Conservation (phyloP, 345 rosid genomes). For the Acer saccharum region DNA sequence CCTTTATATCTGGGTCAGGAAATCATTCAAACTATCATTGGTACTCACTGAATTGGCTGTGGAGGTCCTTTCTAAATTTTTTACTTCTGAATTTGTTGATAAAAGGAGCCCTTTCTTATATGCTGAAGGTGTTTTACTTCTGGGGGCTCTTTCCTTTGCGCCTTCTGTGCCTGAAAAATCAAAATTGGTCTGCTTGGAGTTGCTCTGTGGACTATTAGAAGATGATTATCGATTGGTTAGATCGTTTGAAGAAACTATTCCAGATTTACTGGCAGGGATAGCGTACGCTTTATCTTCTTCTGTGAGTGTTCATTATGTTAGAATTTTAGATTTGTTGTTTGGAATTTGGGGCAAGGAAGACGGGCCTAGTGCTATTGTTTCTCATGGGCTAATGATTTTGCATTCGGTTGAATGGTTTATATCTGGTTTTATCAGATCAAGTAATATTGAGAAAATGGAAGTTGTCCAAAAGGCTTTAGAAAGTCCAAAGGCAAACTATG, state of each 20-base stretch:
- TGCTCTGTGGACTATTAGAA: conserved; percentile 62
- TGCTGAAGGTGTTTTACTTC: conserved; percentile 62
- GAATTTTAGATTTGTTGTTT: conserved; percentile 55
- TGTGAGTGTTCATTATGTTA: conserved; percentile 38
- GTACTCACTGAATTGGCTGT: conserved; percentile 61
- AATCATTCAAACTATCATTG: conserved; percentile 68
- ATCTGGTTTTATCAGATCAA: conserved; percentile 56
- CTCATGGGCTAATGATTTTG: conserved; percentile 74
- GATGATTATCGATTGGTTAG: conserved; percentile 43
- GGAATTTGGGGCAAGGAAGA: conserved; percentile 64
- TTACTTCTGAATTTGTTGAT: conserved; percentile 30
- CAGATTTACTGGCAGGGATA: conserved; percentile 75
- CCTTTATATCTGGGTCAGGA: conserved; percentile 89
- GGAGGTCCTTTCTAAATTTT: conserved; percentile 49
- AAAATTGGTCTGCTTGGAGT: conserved; percentile 57
- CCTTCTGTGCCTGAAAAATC: conserved; percentile 53
- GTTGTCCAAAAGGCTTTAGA: conserved; percentile 47
- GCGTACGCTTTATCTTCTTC: conserved; percentile 81
- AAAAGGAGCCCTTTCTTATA: conserved; percentile 46
- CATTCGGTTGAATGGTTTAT: conserved; percentile 86
- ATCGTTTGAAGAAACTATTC: conserved; percentile 39
- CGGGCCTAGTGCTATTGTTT: conserved; percentile 50
- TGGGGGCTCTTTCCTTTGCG: conserved; percentile 70
- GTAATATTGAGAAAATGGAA: conserved; percentile 44
- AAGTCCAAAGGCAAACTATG: conserved; percentile 39